Evolutionary conservation across 176 grass and related monocot genomes (phyloP), one percentile per base, ranked within the genome.

Genomic region (Triticum monococcum): DNA sequence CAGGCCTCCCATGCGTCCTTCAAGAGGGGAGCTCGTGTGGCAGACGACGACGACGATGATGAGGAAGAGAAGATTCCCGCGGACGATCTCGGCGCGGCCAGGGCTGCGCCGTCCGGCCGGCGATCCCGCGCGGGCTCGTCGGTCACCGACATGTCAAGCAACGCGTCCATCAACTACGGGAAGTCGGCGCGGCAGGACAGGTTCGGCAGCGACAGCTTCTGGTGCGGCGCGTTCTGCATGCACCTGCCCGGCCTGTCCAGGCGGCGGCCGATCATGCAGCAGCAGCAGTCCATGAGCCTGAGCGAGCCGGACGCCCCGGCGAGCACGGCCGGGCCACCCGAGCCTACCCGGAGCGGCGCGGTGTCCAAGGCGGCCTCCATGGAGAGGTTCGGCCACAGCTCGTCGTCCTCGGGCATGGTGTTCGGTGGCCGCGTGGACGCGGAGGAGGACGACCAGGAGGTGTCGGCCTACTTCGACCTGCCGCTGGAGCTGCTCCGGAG

Each of bases 171-270:
- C 35, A 87, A 57, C 33, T 80, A 87, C 76, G 81, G 81, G 76
- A 87, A 79, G 61, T 38, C 85, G 28, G 37, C 75, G 18, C 85
- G 76, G 75, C 89, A 61, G 26, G 81, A 80, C 46, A 80, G 14
- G 85, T n/a, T 81, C 83, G 89, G 82, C 62, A 72, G 88, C 63
- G 87, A 84, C 0, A 61, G 89, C 57, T 93, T 91, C 89, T 93
- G 92, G 71, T 95, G 93, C 50, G 72, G 89, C 4, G 91, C 78
- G 0, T 74, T 95, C 61, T 93, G 93, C 89, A 79, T 95, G 84
- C 59, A 89, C 71, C 76, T 93, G 30, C 91, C 91, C 2, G 78
- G 88, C 64, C 64, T 93, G 72, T 85, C 93, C 17, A 87, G 92
- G 89, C 73, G 89, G 89, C 89, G 89, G 75, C 14, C 79, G 31